Conservation (phyloP, 192 early-diverging fungal genomes). For the Linnemannia hyalina region DNA sequence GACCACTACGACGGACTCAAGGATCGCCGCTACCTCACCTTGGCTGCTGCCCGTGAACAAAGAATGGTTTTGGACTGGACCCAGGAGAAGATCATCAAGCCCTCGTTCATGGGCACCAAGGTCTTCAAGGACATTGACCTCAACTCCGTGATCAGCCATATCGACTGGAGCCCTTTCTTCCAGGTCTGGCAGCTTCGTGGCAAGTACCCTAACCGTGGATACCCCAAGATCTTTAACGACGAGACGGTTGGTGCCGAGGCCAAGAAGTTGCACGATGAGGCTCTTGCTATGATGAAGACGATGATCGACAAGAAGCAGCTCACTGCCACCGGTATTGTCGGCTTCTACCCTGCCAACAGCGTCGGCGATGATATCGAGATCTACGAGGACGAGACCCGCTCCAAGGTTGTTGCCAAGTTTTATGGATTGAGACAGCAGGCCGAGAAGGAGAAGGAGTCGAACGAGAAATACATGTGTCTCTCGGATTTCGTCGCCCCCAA, state of each 20-base stretch:
- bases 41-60: conserved; percentile 79
- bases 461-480: conserved; percentile 89
- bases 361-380: conserved; percentile 90
- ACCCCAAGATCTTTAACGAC: conserved; percentile 97
- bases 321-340: conserved; percentile 82
- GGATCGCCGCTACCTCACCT: conserved; percentile 81
- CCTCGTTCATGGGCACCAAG: conserved; percentile 86
- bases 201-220: conserved; percentile 96
- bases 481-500: conserved; percentile 95
- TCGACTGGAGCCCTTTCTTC: conserved; percentile 99
- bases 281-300: conserved; percentile 81
- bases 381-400: conserved; percentile 83
- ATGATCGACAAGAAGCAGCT: conserved; percentile 84
- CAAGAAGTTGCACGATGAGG: conserved; percentile 90
- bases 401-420: conserved; percentile 78
- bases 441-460: conserved; percentile 75
- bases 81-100: conserved; percentile 79
- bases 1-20: conserved; percentile 95
- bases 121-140: conserved; percentile 84
- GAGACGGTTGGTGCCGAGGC: conserved; percentile 94
- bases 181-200: conserved; percentile 97
- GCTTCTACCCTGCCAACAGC: conserved; percentile 90
- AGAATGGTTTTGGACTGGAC: conserved; percentile 80
- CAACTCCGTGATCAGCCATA: conserved; percentile 80
- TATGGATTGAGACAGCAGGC: conserved; percentile 79